Conservation (phyloP, 2,329 filamentous ascomycete species). For the Claviceps fusiformis region DNA sequence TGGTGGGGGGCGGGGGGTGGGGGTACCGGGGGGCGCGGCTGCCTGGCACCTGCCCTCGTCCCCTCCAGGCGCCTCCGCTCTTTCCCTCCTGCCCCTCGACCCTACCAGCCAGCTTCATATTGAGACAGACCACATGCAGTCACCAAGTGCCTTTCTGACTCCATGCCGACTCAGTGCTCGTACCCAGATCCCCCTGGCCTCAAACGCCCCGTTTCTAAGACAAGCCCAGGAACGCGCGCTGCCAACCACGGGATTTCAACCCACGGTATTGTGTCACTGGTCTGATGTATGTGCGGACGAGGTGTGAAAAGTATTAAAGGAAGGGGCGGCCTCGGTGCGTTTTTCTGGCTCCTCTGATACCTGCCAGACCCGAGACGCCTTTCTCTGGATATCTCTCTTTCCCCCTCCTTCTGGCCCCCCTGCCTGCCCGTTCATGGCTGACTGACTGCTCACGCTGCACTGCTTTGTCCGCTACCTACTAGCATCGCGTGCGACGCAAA, state of each 20-base stretch:
- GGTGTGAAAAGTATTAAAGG: background rate
- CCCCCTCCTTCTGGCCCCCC: background rate
- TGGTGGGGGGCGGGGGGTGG: background rate
- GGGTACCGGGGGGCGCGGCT: no score
- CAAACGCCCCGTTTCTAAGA: background rate
- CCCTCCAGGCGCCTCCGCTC: background rate
- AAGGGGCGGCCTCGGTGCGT: background rate
- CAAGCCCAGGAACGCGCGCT: background rate
- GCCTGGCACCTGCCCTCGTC: background rate
- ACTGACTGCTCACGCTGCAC: slow-evolving; percentile 1
- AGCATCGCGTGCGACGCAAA: background rate
- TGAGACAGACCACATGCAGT: background rate
- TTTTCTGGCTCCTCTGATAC: background rate
- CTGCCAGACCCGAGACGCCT: background rate
- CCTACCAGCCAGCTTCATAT: background rate
- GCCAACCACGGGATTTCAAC: background rate
- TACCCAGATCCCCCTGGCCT: background rate
- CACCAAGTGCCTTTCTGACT: background rate
- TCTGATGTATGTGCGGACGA: background rate
- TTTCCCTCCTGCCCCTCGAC: background rate
- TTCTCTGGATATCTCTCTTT: background rate
- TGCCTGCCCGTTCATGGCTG: background rate
- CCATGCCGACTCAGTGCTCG: background rate
- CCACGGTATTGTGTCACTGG: background rate
- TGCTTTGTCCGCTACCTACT: background rate